Conservation (phyloP, 805 yeast species). For the Dipodascopsis uninucleata region DNA sequence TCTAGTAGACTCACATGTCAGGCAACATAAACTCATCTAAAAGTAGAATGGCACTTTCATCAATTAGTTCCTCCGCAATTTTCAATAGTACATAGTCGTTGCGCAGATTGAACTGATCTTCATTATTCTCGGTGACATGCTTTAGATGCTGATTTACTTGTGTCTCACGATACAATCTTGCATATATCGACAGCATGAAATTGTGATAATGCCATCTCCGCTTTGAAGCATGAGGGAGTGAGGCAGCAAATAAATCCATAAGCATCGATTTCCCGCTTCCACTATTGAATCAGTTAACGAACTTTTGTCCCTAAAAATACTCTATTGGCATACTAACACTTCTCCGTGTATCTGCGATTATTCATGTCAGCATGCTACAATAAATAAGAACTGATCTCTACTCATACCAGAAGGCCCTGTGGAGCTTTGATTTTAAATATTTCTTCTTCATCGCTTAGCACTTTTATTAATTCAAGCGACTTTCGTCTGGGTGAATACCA, state of each 20-base stretch:
- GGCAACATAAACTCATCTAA: constrained; percentile 76
- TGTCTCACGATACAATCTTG: constrained; percentile 49
- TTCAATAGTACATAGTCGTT: constrained; percentile 64
- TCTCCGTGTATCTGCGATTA: no score
- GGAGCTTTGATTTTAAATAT: constrained; percentile 53
- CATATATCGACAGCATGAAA: constrained; percentile 65
- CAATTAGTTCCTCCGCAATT: constrained; percentile 61
- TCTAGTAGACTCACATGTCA: constrained; percentile 43
- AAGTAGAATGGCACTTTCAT: constrained; percentile 54
- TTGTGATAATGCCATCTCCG: constrained; percentile 69
- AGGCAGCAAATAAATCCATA: constrained; percentile 65
- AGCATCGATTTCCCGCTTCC: constrained; percentile 76
- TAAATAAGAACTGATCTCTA: no score
- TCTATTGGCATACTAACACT: constrained; percentile 20
- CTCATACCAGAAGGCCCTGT: constrained; percentile 64
- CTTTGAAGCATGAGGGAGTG: constrained; percentile 60
- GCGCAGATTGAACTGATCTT: constrained; percentile 41
- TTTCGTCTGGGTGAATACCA: constrained; percentile 28
- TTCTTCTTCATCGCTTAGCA: constrained; percentile 60
- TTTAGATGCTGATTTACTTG: constrained; percentile 2
- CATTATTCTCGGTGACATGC: background rate
- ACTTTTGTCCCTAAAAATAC: background rate
- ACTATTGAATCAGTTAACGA: background rate
- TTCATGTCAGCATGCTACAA: background rate
- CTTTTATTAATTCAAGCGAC: constrained; percentile 44